Base-by-base conservation (phyloP, 1,284 basidiomycete species). In the Pseudozyma pruni region DNA sequence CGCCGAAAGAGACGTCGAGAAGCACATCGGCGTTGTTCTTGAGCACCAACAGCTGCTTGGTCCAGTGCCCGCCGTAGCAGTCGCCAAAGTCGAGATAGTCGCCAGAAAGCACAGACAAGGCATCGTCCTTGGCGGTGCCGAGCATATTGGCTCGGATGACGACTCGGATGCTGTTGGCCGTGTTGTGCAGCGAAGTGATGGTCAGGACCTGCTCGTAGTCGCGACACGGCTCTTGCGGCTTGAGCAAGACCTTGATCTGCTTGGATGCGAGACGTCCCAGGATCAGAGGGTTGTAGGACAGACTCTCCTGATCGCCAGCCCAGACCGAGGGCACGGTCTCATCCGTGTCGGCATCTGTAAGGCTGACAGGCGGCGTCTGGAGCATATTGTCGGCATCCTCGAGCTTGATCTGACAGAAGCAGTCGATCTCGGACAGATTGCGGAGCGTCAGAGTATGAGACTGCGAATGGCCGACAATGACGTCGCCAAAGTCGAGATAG, bases 21-120 rank as follows among this genome's bases (percentile, higher is more conserved):
- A 83, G 73, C 33, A 81, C 76, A 43, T 84, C 83, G 8, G 84
- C 83, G 4, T 77, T 76, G 63, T 86, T 86, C 74, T 84, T 85
- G 61, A 84, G 81, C 11, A 83, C 78, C 17, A 86, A 70, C 41
- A 84, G 76, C 74, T 85, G 84, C 58, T 82, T 83, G 13, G 84
- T 79, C 85, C 85, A 85, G 16, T 83, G 76, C 0, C 85, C 85
- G 41, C 85, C 85, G 27, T 81, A 80, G 45, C 85, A 83, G 60
- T 85, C 82, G 11, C 85, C 85, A 75, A 86, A 86, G 76, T 86
- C 84, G 34, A 86, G 72, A 6, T 77, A 76, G 8, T 81, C 78
- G 8, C 84, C 85, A n/a, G 83, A 83, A 8, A 84, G 72, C 20
- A 86, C 78, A 35, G 81, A 79, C 27, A 86, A 69, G 3, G 83